Conservation (phyloP, 495 filamentous ascomycete species). For the Podospora fimiseda region DNA sequence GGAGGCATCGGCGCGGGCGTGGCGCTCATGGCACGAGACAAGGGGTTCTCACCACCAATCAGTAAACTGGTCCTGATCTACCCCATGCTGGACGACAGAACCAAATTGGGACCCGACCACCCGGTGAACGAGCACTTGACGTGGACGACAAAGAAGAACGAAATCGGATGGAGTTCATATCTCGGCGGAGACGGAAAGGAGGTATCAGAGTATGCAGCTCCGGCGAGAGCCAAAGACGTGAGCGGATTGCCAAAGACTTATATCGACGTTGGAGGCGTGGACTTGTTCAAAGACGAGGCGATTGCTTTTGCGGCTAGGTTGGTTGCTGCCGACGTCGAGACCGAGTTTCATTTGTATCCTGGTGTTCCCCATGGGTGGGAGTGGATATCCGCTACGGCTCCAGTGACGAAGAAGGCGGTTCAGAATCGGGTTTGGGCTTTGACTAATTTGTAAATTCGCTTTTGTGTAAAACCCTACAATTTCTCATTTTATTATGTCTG, state of each 20-base stretch:
- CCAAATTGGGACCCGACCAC: slow-evolving; percentile 14
- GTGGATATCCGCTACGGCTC: not conserved
- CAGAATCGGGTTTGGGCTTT: slow-evolving; percentile 14
- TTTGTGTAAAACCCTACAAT: no score
- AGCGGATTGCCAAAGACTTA: slow-evolving; percentile 30
- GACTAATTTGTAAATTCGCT: slow-evolving; percentile 7
- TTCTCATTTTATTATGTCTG: no score
- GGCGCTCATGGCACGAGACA: slow-evolving; percentile 31
- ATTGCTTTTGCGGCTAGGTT: slow-evolving; percentile 35
- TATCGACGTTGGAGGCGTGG: slow-evolving; percentile 33
- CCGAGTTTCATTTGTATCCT: slow-evolving; percentile 47
- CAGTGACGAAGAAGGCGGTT: slow-evolving; percentile 11
- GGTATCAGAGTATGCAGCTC: slow-evolving; percentile 34
- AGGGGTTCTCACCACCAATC: slow-evolving; percentile 20
- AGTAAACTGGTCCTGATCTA: slow-evolving; percentile 29
- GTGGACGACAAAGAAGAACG: slow-evolving; percentile 32
- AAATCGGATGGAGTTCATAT: slow-evolving; percentile 28
- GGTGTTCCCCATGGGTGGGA: slow-evolving; percentile 47
- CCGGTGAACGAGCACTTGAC: slow-evolving; percentile 23
- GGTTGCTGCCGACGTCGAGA: slow-evolving; percentile 30
- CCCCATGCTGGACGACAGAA: slow-evolving; percentile 41
- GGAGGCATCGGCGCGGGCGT: slow-evolving; percentile 32
- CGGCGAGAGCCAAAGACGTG: slow-evolving; percentile 28
- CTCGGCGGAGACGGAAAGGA: slow-evolving; percentile 18
- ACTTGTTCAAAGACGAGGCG: slow-evolving; percentile 40